A percentile compares a stretch with the other conserved stretches of the same genome.
Evolutionary conservation across 768 basidiomycete genomes (phyloP).

Genomic region (Solioccasus polychromus): DNA sequence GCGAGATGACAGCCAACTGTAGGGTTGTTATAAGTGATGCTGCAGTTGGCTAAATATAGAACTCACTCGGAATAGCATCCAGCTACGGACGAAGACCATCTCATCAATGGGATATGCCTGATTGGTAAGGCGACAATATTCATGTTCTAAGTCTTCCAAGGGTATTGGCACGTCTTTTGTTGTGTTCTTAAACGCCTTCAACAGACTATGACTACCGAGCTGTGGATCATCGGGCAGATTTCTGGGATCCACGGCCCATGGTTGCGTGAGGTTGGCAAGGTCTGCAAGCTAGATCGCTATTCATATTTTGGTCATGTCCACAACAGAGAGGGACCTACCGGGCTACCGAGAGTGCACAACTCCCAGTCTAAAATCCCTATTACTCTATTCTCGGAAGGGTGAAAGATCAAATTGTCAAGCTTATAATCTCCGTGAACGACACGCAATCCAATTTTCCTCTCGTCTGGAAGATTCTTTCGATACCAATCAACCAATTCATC

Average conservation of each 20-base stretch:
- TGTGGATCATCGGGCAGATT: slow-evolving; percentile 32
- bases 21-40: slow-evolving; percentile 1
- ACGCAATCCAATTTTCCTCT: slow-evolving; percentile 68
- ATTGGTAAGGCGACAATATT: slow-evolving; percentile 67
- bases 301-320: not conserved
- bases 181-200: slow-evolving; percentile 66
- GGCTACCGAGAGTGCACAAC: slow-evolving; percentile 90
- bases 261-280: slow-evolving; percentile 84
- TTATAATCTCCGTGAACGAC: slow-evolving; percentile 99
- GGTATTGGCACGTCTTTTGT: slow-evolving; percentile 55
- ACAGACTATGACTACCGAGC: slow-evolving; percentile 17
- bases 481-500: slow-evolving; percentile 78
- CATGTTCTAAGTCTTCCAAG: slow-evolving; percentile 72
- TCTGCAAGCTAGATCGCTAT: slow-evolving; percentile 65
- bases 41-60: not conserved
- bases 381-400: slow-evolving; percentile 85
- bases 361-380: slow-evolving; percentile 99
- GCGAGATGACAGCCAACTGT: slow-evolving; percentile 76
- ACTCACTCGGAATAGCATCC: slow-evolving; percentile 79
- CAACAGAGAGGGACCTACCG: slow-evolving; percentile 48
- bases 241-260: slow-evolving; percentile 62
- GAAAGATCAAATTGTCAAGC: slow-evolving; percentile 95
- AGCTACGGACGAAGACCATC: slow-evolving; percentile 79
- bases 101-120: slow-evolving; percentile 73
- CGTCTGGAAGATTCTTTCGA: slow-evolving; percentile 68